Base-by-base conservation (phyloP, 1,284 basidiomycete genomes). In the Phaffia rhodozyma region DNA sequence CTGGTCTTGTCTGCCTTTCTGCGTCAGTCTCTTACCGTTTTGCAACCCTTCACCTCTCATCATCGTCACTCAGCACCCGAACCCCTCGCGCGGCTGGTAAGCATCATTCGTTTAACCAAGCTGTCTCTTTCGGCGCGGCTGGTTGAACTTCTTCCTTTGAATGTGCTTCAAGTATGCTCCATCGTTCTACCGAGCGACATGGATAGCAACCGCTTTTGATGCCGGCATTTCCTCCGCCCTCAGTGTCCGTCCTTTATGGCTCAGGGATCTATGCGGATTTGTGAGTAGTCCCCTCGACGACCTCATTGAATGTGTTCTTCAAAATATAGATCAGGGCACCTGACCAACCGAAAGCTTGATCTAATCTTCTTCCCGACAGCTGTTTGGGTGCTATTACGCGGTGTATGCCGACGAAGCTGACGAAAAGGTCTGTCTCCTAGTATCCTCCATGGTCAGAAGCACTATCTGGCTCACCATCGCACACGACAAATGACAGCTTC, bases 171-270 rank as follows among this genome's bases (percentile, higher is more conserved):
- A 92, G 89, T 97, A 97, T 73, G 89, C 91, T 1, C 82, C 88
- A 2, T 87, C 89, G 7, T 97, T 93, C 74, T 97, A 94, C 75
- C 86, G 94, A 32, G 93, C 91, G n/a, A 96, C 93, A 56, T 98
- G 93, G 87, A 85, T 98, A 69, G 84, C 78, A 61, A 93, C 87
- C 0, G 93, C 91, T 0, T 80, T 97, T n/a, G 94, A 98, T 73
- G 92, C 93, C 0, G 94, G 93, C 1, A 97, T 97, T 72, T 91
- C 93, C 0, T 92, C 91, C 0, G 92, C 94, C 11, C 91, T 94
- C 86, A 79, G 84, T 2, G 89, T 98, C 67, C 84, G 85, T n/a
- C 89, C 91, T 0, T 90, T 88, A 72, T 96, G 91, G 91, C 75
- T 97, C 13, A 82, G 86, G 68, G 91, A 97, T 73, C 78, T 96